A percentile compares a stretch with the other conserved stretches of the same genome.
phyloP scores from a whole-genome alignment of 1,284 basidiomycete species.

The Ganoderma multipileum region DNA sequence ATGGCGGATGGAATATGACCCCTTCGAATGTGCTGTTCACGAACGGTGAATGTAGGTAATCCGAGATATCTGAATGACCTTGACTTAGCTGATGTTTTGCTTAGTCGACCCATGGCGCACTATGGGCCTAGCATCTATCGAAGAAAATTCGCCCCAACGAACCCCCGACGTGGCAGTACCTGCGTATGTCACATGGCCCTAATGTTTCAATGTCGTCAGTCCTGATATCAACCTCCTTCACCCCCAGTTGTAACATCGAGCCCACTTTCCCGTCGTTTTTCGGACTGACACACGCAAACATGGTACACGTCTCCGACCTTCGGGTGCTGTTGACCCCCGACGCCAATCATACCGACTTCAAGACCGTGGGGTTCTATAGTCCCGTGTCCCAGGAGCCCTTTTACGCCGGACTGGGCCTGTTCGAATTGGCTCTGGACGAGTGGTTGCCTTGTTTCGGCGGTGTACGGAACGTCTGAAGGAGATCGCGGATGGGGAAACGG shows the following conservation, averaged over 20 bases:
- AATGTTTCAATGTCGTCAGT: neutral
- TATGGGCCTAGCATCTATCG: constrained; percentile 57
- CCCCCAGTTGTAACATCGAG: constrained; percentile 46
- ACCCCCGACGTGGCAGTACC: constrained; percentile 47
- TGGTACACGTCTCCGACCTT: constrained; percentile 58
- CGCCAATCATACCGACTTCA: constrained; percentile 54
- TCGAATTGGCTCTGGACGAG: constrained; percentile 53
- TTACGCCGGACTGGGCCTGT: constrained; percentile 52
- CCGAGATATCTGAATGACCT: neutral
- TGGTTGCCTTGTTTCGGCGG: constrained; percentile 55
- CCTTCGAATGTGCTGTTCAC: constrained; percentile 55
- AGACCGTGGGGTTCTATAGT: constrained; percentile 57
- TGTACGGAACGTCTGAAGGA: neutral
- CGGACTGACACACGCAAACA: constrained; percentile 51
- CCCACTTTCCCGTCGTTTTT: constrained; percentile 48
- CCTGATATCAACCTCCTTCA: neutral
- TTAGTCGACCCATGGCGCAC: constrained; percentile 61
- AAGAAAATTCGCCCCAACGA: constrained; percentile 52
- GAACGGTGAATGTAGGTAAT: constrained; percentile 54
- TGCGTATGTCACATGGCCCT: constrained; percentile 36
- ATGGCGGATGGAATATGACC: constrained; percentile 58
- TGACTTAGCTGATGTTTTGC: neutral
- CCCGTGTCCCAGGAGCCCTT: constrained; percentile 53
- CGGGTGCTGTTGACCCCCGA: constrained; percentile 53
- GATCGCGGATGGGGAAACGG: neutral